These are phyloP conservation scores for Phytomonas francai DNA, from an alignment of 208 protist genomes.

Conservation along the genomic window DNA sequence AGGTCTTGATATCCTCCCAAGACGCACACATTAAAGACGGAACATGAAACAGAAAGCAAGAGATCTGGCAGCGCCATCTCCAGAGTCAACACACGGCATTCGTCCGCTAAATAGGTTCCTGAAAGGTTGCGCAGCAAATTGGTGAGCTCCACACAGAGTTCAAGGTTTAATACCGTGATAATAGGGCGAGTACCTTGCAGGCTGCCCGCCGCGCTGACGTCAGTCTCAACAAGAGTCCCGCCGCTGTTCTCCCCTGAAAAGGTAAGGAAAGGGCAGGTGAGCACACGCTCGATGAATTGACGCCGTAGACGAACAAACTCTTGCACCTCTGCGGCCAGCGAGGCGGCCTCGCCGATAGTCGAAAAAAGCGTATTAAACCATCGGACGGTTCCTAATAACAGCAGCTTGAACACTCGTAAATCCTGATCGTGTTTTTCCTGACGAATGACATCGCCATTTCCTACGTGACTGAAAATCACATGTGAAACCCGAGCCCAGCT, in stretches of 20 bases:
- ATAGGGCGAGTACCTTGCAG: slow-evolving; percentile 10
- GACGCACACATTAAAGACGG: not conserved
- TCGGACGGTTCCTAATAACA: slow-evolving; percentile 42
- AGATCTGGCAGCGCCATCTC: slow-evolving; percentile 55
- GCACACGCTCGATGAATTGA: slow-evolving; percentile 50
- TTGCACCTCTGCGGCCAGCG: slow-evolving; percentile 35
- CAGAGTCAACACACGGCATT: slow-evolving; percentile 44
- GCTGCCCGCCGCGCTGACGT: slow-evolving; percentile 17
- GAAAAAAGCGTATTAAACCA: slow-evolving; percentile 70
- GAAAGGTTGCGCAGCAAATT: slow-evolving; percentile 46
- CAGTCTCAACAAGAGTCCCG: too few species aligned
- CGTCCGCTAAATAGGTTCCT: slow-evolving; percentile 38
- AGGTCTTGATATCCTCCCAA: not conserved
- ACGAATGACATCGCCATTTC: slow-evolving; percentile 12
- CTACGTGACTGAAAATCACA: slow-evolving; percentile 41
- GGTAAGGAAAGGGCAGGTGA: slow-evolving; percentile 29
- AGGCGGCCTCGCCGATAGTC: slow-evolving; percentile 33
- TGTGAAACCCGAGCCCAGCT: slow-evolving; percentile 52
- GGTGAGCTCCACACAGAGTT: slow-evolving; percentile 49
- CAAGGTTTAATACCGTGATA: slow-evolving; percentile 34
- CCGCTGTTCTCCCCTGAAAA: too few species aligned
- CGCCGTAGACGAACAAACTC: slow-evolving; percentile 54
- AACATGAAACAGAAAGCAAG: slow-evolving; percentile 24
- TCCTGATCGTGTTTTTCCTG: slow-evolving; percentile 32
- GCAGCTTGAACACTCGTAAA: slow-evolving; percentile 46